phyloP scores from a whole-genome alignment of 768 basidiomycete genomes.

The Tricholoma matsutake region DNA sequence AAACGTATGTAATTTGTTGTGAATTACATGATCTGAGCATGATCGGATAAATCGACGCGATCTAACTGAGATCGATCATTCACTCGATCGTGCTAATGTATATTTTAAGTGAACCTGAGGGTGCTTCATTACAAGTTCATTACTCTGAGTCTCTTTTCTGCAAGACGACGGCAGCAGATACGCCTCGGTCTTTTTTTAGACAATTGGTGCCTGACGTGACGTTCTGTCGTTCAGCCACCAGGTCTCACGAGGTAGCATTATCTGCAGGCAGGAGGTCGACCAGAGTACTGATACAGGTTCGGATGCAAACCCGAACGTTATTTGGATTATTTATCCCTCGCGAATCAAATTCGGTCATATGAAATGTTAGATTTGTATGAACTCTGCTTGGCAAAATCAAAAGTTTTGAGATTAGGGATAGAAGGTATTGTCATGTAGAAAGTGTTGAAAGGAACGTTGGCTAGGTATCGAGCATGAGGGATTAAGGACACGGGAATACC shows the following conservation, averaged over 20 bases:
- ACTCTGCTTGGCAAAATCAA: neutral
- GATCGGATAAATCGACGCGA: neutral
- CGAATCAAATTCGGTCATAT: neutral
- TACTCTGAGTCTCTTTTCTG: no score
- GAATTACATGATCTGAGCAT: neutral
- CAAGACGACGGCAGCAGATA: no score
- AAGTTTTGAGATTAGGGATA: neutral
- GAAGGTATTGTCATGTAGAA: slow-evolving; percentile 1
- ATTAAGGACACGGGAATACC: slow-evolving; percentile 4
- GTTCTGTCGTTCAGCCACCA: no score
- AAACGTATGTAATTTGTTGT: neutral
- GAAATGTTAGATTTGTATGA: neutral
- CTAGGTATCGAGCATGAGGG: slow-evolving; percentile 9
- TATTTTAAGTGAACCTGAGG: no score
- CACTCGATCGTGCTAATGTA: neutral
- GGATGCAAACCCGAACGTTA: no score
- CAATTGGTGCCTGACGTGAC: no score
- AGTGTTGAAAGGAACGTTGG: slow-evolving; percentile 5
- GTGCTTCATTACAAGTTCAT: neutral
- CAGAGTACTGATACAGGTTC: neutral
- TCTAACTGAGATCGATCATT: slow-evolving; percentile 1
- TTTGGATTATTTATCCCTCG: no score
- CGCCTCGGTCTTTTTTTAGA: no score
- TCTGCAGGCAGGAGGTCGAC: neutral
- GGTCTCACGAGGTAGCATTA: no score